Base-by-base conservation (phyloP, 2,329 filamentous ascomycete species). In the Neopestalotiopsis rosae region DNA sequence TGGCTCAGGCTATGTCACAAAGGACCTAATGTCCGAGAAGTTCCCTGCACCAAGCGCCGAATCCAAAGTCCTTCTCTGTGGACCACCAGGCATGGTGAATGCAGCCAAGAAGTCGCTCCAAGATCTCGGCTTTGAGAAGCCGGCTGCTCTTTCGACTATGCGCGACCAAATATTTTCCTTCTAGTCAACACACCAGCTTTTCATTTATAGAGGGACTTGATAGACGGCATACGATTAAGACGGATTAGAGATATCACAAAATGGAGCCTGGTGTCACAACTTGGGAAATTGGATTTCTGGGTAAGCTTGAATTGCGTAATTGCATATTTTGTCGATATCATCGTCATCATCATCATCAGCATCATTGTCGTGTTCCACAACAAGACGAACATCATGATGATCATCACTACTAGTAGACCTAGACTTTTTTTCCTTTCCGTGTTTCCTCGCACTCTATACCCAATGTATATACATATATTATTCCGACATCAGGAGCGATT, bases 81-180 rank as follows among this genome's bases (percentile, higher is more conserved):
- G 89, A 0, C 89, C 89, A 0, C 89, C 89, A 0, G 85, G 84
- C 0, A 88, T 91, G 87, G 79, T 91, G 1, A 85, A 85, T 59
- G 87, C 86, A 0, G 82, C 84, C 14, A 90, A 89, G 79, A 86
- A 83, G 73, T 79, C 78, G 7, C 74, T 89, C 70, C 79, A 78
- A 0, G 78, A 78, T 10, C 68, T 90, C 45, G 88, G 88, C 0
- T 90, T 85, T 70, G 78, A 86, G 70, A 79, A 82, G 67, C 85
- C 87, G 0, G 84, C 85, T 0, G 79, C 84, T 0, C 79, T 85
- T 5, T 77, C 83, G 1, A 89, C 87, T 76, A 85, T 86, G 77
- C 79, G 78, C 0, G 88, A 90, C 72, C 84, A 89, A 65, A 79
- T 90, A 1, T 90, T 90, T 42, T 68, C 59, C 62, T 76, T 76